phyloP scores from a whole-genome alignment of 495 filamentous ascomycete genomes.

The Cercophora samala region DNA sequence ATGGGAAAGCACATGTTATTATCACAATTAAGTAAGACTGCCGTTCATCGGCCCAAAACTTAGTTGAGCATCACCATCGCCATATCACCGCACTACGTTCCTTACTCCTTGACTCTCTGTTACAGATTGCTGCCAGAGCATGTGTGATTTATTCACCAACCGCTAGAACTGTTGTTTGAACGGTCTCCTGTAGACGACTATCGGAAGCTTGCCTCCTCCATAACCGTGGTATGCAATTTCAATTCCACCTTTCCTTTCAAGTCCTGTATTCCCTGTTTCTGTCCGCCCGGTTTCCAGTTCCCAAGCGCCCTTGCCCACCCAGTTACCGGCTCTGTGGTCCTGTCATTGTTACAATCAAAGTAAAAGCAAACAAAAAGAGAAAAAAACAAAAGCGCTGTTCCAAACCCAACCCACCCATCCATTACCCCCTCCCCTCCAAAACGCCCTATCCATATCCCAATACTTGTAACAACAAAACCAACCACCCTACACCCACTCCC shows the following conservation, averaged over 20 bases:
- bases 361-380: background rate
- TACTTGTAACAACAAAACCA: background rate
- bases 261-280: background rate
- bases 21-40: no score
- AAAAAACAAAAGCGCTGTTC: background rate
- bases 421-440: background rate
- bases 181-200: background rate
- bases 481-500: slow-evolving; percentile 60
- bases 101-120: no score
- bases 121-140: background rate
- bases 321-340: background rate
- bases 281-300: background rate
- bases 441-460: background rate
- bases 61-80: no score
- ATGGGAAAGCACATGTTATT: no score
- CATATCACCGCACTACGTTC: no score
- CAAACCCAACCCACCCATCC: background rate
- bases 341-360: background rate
- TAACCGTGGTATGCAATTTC: background rate
- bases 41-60: no score
- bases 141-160: background rate
- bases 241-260: background rate
- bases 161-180: background rate
- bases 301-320: background rate
- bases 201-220: background rate